These are phyloP conservation scores for Cardiospermum halicacabum DNA, from an alignment of 345 rosid species.

Conservation along the genomic window DNA sequence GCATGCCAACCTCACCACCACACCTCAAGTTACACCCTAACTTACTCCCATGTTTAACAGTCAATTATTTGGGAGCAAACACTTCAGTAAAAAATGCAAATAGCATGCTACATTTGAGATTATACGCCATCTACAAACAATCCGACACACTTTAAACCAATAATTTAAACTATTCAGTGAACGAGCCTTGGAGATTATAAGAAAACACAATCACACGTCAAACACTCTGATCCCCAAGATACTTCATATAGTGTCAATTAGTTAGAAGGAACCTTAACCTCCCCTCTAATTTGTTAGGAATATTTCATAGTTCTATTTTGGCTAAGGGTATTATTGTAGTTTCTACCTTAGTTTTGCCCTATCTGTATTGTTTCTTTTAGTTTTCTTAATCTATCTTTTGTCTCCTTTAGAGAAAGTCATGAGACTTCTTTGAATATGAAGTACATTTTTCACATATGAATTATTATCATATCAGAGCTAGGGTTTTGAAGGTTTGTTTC, in stretches of 20 bases:
- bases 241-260: not conserved
- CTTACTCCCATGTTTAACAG: not conserved
- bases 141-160: not conserved
- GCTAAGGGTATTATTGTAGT: too few species aligned
- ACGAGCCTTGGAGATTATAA: not conserved
- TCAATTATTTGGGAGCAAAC: slow-evolving; percentile 1
- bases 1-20: not conserved
- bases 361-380: too few species aligned
- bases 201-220: not conserved
- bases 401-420: too few species aligned
- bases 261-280: not conserved
- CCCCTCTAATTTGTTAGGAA: too few species aligned
- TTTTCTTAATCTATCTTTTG: too few species aligned
- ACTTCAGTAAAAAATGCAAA: not conserved
- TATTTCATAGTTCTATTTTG: too few species aligned
- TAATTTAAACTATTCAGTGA: not conserved
- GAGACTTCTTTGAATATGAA: too few species aligned
- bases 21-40: not conserved
- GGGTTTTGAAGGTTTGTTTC: too few species aligned
- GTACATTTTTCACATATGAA: too few species aligned
- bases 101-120: not conserved
- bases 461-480: too few species aligned
- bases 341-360: too few species aligned
- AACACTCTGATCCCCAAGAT: not conserved
- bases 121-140: not conserved